Evolutionary conservation across 495 filamentous ascomycete genomes (phyloP).

Genomic region (Cenococcum geophilum): DNA sequence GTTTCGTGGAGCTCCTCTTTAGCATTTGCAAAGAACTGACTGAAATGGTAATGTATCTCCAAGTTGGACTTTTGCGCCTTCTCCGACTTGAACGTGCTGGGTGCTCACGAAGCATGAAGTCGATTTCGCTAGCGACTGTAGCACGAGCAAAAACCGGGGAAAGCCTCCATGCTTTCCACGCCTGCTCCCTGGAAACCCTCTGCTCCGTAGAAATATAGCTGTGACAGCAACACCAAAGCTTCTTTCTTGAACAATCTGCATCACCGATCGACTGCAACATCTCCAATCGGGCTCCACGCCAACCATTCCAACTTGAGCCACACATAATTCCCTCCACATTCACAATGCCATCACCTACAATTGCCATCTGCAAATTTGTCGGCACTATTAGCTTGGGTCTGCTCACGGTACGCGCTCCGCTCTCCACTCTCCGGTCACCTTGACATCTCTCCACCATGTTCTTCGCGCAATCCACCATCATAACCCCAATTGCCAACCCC

Average conservation of each 20-base stretch:
- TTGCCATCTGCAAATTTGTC: constrained; percentile 80
- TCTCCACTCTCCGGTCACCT: constrained; percentile 27
- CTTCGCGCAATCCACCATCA: constrained; percentile 1
- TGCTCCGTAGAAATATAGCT: not conserved
- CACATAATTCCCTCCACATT: not conserved
- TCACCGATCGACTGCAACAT: not conserved
- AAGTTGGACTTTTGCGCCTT: no score
- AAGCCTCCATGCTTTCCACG: no score
- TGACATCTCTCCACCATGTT: constrained; percentile 6
- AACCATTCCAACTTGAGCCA: not conserved
- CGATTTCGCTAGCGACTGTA: no score
- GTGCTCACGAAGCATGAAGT: no score
- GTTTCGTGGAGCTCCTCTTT: no score
- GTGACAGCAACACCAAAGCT: not conserved
- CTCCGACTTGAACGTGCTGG: no score
- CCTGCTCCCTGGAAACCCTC: no score
- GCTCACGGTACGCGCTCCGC: constrained; percentile 59
- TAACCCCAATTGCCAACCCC: constrained; percentile 12
- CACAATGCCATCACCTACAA: constrained; percentile 60
- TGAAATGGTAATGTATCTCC: no score
- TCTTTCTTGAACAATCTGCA: not conserved
- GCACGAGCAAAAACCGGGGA: not conserved
- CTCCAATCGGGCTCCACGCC: not conserved
- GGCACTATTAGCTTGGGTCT: constrained; percentile 82
- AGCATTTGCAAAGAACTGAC: no score